Conservation (phyloP, 179 eudicot genomes). For the Vitellaria paradoxa region DNA sequence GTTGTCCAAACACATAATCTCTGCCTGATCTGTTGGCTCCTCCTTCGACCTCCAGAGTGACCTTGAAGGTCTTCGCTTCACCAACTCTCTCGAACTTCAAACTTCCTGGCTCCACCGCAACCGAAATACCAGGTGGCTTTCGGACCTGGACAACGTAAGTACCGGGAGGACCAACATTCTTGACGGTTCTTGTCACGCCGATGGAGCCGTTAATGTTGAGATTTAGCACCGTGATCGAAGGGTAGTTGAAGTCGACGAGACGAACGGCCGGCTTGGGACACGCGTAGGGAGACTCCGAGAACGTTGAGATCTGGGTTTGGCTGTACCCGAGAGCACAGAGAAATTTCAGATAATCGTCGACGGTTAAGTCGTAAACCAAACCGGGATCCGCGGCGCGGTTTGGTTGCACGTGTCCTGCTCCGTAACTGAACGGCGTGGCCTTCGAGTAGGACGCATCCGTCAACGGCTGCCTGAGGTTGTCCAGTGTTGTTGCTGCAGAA, state of each 20-base stretch:
- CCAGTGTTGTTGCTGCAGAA: conserved; percentile 54
- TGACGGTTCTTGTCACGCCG: conserved; percentile 58
- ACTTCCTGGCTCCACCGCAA: conserved; percentile 36
- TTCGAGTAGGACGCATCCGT: conserved; percentile 48
- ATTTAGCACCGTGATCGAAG: conserved; percentile 71
- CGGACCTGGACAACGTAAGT: conserved; percentile 42
- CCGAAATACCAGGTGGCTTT: conserved; percentile 45
- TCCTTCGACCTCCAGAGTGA: conserved; percentile 34
- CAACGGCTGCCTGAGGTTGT: conserved; percentile 53
- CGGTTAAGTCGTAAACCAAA: conserved; percentile 59
- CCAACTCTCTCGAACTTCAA: conserved; percentile 50
- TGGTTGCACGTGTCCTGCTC: conserved; percentile 84
- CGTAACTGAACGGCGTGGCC: conserved; percentile 78
- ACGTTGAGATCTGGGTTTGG: conserved; percentile 38
- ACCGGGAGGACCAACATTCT: conserved; percentile 72
- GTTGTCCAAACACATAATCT: conserved; percentile 67
- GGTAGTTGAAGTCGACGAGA: conserved; percentile 63
- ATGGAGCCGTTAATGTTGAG: conserved; percentile 37
- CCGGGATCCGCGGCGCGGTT: conserved; percentile 89
- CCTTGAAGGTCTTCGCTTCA: conserved; percentile 50
- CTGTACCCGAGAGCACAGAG: conserved; percentile 66
- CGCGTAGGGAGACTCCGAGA: conserved; percentile 29
- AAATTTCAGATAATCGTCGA: conserved; percentile 60
- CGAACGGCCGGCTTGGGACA: conserved; percentile 40
- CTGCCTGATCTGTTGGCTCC: conserved; percentile 10